Conservation (phyloP, 208 protist species). For the Trypanosoma grayi region DNA sequence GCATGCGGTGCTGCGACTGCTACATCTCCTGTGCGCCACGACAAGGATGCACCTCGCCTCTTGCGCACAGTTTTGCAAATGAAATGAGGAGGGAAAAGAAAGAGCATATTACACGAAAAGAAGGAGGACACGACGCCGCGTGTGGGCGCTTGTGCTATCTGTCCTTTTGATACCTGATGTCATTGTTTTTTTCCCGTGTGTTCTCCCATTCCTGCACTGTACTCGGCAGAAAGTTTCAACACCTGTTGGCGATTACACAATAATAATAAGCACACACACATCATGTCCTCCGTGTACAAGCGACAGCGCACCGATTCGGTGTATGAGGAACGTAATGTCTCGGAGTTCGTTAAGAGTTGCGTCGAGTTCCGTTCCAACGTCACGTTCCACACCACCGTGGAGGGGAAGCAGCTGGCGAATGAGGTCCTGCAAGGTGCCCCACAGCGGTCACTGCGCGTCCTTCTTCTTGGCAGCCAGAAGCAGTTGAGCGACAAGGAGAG, state of each 20-base stretch:
- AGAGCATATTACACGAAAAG: no score
- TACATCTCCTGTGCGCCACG: no score
- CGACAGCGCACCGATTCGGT: slow-evolving; percentile 38
- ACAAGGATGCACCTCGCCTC: no score
- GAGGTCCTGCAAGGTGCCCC: slow-evolving; percentile 1
- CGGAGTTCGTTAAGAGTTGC: slow-evolving; percentile 59
- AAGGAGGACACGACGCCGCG: no score
- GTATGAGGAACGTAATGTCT: slow-evolving; percentile 58
- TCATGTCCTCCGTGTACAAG: slow-evolving; percentile 37
- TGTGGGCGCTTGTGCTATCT: no score
- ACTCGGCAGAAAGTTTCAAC: neutral
- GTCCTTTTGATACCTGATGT: no score
- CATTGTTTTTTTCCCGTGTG: no score
- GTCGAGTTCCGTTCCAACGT: slow-evolving; percentile 53
- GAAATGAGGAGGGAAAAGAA: no score
- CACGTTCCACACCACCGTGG: slow-evolving; percentile 37
- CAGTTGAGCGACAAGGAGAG: slow-evolving; percentile 25
- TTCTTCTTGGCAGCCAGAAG: slow-evolving; percentile 48
- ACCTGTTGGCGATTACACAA: neutral
- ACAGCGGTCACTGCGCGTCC: slow-evolving; percentile 28
- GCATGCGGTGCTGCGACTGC: no score
- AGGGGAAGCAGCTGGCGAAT: slow-evolving; percentile 25
- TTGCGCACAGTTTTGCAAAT: no score
- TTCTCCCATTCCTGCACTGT: neutral
- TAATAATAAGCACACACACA: slow-evolving; percentile 7